Percentiles rank a stretch among this genome's conserved stretches.
Evolutionary conservation across 2,329 filamentous ascomycete genomes (phyloP).

Genomic region (Periconia digitata): DNA sequence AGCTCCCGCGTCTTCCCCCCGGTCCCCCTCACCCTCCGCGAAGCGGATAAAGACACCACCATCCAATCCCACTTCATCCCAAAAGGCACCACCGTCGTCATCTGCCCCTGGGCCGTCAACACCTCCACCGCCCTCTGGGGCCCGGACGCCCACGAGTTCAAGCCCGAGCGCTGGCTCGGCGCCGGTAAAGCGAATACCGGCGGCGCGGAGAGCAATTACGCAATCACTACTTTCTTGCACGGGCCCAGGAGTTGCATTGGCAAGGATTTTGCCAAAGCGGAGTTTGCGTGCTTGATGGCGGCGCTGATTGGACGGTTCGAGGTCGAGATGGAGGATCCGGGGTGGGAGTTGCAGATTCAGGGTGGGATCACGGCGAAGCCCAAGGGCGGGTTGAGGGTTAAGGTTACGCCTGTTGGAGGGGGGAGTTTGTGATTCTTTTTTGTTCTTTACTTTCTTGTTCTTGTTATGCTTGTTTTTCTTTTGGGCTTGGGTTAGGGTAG

Average conservation of each 20-base stretch:
- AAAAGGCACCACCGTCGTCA: slow-evolving; percentile 67
- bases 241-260: slow-evolving; percentile 87
- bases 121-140: slow-evolving; percentile 73
- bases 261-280: slow-evolving; percentile 74
- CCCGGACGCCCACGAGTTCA: slow-evolving; percentile 70
- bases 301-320: slow-evolving; percentile 75
- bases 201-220: slow-evolving; percentile 74
- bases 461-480: too few species aligned
- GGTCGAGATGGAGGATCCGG: slow-evolving; percentile 63
- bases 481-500: too few species aligned
- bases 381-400: slow-evolving; percentile 70
- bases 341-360: slow-evolving; percentile 64
- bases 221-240: slow-evolving; percentile 80
- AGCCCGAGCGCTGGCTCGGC: slow-evolving; percentile 63
- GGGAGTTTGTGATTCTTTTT: neutral
- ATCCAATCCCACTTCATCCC: slow-evolving; percentile 68
- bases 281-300: slow-evolving; percentile 82
- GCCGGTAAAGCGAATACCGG: slow-evolving; percentile 60
- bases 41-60: slow-evolving; percentile 64
- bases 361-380: slow-evolving; percentile 73
- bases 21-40: slow-evolving; percentile 70
- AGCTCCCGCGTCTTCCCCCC: slow-evolving; percentile 72
- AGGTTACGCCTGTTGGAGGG: slow-evolving; percentile 50
- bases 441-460: too few species aligned
- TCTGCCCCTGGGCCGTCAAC: slow-evolving; percentile 70